Evolutionary conservation across 352 stramenopile species (phyloP).

Genomic region (Pythium volutum): DNA sequence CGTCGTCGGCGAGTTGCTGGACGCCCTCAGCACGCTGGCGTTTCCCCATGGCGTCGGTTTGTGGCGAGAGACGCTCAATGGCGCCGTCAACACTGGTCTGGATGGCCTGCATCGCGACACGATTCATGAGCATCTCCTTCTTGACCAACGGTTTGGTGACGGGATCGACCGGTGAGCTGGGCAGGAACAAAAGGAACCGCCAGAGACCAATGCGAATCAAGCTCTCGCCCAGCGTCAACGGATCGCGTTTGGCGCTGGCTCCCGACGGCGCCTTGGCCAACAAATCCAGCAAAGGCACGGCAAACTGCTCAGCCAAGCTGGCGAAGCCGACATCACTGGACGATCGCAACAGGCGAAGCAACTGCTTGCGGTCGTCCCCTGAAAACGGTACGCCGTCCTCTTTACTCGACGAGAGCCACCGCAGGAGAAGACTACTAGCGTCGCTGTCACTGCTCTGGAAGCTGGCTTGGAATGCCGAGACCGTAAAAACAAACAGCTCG

Average conservation of each 20-base stretch:
- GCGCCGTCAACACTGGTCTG: conserved; percentile 55
- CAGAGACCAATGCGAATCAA: conserved; percentile 92
- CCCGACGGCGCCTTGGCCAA: background rate
- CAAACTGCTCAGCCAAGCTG: conserved; percentile 15
- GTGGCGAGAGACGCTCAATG: conserved; percentile 53
- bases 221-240: conserved; percentile 50
- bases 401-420: conserved; percentile 6
- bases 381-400: background rate
- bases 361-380: conserved; percentile 10
- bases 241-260: background rate
- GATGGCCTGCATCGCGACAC: conserved; percentile 72
- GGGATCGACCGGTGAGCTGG: conserved; percentile 95
- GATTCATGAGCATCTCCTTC: conserved; percentile 89
- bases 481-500: conserved; percentile 27
- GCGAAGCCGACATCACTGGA: conserved; percentile 20
- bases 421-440: background rate
- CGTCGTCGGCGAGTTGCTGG: conserved; percentile 8
- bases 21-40: background rate
- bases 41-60: conserved; percentile 25
- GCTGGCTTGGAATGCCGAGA: conserved; percentile 19
- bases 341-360: conserved; percentile 19
- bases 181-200: conserved; percentile 91
- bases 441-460: conserved; percentile 2
- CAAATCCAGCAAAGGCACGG: conserved; percentile 10
- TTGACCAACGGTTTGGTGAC: conserved; percentile 93